phyloP scores from a whole-genome alignment of 495 filamentous ascomycete genomes.

The Hapsidospora chrysogenum region DNA sequence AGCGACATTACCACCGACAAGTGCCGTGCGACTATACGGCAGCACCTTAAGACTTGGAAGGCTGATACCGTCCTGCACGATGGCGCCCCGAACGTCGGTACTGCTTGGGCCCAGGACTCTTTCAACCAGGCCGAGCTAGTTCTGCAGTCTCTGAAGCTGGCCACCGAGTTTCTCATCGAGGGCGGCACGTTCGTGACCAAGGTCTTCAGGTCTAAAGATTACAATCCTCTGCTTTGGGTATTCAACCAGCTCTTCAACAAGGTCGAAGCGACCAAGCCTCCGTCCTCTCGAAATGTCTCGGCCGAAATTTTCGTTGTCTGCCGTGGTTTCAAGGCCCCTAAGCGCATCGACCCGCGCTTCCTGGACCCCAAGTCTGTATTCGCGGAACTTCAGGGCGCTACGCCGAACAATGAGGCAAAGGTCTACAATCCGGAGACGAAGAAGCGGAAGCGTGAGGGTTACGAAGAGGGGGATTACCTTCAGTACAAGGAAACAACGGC shows the following conservation, averaged over 20 bases:
- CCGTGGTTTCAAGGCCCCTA: slow-evolving; percentile 75
- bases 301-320: slow-evolving; percentile 98
- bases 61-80: slow-evolving; percentile 96
- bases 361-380: slow-evolving; percentile 85
- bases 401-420: slow-evolving; percentile 92
- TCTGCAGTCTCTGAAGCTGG: slow-evolving; percentile 78
- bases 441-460: slow-evolving; percentile 92
- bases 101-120: slow-evolving; percentile 95
- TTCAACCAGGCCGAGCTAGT: slow-evolving; percentile 96
- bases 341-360: slow-evolving; percentile 80
- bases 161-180: slow-evolving; percentile 80
- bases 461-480: slow-evolving; percentile 88
- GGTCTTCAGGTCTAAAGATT: slow-evolving; percentile 95
- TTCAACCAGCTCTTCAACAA: slow-evolving; percentile 92
- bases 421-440: slow-evolving; percentile 96
- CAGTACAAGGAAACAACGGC: slow-evolving; percentile 80
- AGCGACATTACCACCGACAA: slow-evolving; percentile 97
- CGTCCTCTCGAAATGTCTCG: slow-evolving; percentile 86
- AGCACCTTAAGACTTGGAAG: slow-evolving; percentile 93
- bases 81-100: slow-evolving; percentile 95
- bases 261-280: slow-evolving; percentile 93
- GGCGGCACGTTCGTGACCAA: slow-evolving; percentile 96
- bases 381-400: slow-evolving; percentile 74
- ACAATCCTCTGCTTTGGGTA: slow-evolving; percentile 91
- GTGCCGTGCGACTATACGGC: slow-evolving; percentile 77